Base-by-base conservation (phyloP, 2,329 filamentous ascomycete species). In the Trichoderma asperellum region DNA sequence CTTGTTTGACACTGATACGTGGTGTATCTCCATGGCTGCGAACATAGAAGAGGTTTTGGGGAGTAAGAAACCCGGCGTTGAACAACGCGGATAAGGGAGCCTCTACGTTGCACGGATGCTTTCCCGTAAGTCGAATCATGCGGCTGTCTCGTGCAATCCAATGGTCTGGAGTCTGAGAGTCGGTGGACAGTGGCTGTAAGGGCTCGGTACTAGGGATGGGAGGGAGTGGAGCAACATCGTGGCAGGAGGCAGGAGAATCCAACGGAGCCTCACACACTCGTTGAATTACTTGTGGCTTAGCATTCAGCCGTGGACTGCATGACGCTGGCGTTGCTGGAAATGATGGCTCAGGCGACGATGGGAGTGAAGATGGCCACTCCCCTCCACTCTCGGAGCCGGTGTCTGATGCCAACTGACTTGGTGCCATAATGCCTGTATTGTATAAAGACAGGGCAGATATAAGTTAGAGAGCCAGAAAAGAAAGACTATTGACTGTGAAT, bases 21-120 rank as follows among this genome's bases (percentile, higher is more conserved):
- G 94, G 8, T 97, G 94, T 0, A 89, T 64, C 83, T 16, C 94
- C 94, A 82, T 97, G 94, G 75, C 97, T 97, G 43, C 94, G 85
- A 10, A 97, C 94, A 78, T 96, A 97, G 80, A 97, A 96, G 1
- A 97, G 83, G 74, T 97, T 91, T 14, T 93, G 91, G 49, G 90
- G 92, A 0, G 94, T 97, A 47, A 97, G 82, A 76, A 97, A 97
- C 0, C 94, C 93, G 81, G 87, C 83, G 57, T 95, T 86, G 79
- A 89, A 97, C 0, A 97, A 83, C 18, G 89, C 88, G 67, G 88
- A 92, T 10, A 97, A 81, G 0, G 94, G 94, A 11, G 94, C 87
- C 80, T 97, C 94, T 60, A 92, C 91, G 74, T 97, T 97, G 83
- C 96, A 97, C 0, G 94, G 94, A 79, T 97, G 94, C 6, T 92